Conservation (phyloP, 225 moss, liverwort and hornwort species). For the Asterella californica region DNA sequence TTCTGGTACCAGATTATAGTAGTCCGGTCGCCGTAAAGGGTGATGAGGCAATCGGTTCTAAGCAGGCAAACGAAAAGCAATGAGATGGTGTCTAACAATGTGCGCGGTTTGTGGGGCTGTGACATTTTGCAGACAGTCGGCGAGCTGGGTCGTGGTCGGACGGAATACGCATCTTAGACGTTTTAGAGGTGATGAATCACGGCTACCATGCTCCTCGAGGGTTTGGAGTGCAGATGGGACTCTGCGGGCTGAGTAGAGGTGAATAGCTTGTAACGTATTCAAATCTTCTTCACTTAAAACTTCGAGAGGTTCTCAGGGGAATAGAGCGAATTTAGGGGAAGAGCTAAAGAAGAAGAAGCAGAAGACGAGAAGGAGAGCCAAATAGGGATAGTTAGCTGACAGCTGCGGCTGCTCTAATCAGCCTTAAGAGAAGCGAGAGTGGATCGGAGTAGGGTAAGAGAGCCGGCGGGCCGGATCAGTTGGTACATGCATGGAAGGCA, state of each 20-base stretch:
- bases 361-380: conserved; percentile 5
- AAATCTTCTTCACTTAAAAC: conserved; percentile 7
- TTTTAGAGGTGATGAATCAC: conserved; percentile 18
- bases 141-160: conserved; percentile 19
- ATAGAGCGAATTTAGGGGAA: neutral
- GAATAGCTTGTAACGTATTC: conserved; percentile 16
- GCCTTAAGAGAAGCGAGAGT: neutral
- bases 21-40: neutral
- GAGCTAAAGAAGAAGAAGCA: neutral
- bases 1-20: neutral
- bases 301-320: neutral
- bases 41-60: neutral
- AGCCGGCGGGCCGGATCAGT: conserved; percentile 25
- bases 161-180: conserved; percentile 3
- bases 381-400: conserved; percentile 10
- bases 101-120: conserved; percentile 25
- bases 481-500: conserved; percentile 62
- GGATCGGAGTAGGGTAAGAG: conserved; percentile 24
- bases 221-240: conserved; percentile 31
- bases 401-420: neutral
- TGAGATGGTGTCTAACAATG: conserved; percentile 40
- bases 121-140: conserved; percentile 24
- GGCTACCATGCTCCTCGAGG: conserved; percentile 14
- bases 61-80: neutral
- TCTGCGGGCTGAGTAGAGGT: conserved; percentile 16